These are phyloP conservation scores for Cercospora berteroae DNA, from an alignment of 2,329 filamentous ascomycete genomes.

Conservation along the genomic window DNA sequence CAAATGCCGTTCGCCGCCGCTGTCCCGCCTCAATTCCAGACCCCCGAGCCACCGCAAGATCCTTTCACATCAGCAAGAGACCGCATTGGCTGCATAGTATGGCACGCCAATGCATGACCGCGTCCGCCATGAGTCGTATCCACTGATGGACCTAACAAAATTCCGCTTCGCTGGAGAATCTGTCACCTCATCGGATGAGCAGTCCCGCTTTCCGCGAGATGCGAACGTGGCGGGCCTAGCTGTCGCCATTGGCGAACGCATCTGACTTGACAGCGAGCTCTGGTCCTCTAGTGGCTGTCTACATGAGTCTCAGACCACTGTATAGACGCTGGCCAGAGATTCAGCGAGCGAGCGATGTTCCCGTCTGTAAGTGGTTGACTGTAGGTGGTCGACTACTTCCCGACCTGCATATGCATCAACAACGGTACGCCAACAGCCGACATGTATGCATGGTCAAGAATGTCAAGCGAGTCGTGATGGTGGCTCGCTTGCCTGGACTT, in stretches of 20 bases:
- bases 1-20: neutral
- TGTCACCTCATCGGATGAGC: neutral
- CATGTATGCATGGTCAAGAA: constrained; percentile 1
- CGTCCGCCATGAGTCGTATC: constrained; percentile 7
- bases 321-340: neutral
- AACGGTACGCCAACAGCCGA: neutral
- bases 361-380: neutral
- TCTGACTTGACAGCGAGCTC: neutral
- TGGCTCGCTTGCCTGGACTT: neutral
- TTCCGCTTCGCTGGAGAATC: neutral
- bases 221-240: neutral
- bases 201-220: neutral
- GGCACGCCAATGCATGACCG: constrained; percentile 2
- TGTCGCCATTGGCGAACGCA: neutral
- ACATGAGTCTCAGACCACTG: constrained; percentile 4
- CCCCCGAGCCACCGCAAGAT: neutral
- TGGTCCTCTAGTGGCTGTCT: neutral
- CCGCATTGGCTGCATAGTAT: neutral
- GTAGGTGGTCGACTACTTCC: neutral
- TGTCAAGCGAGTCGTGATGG: neutral
- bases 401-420: constrained; percentile 1
- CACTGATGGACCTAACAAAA: neutral
- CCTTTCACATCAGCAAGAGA: neutral
- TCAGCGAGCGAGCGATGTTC: neutral
- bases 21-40: neutral